Conservation (phyloP, 257 asterid species). For the Gardenia jasminoides region DNA sequence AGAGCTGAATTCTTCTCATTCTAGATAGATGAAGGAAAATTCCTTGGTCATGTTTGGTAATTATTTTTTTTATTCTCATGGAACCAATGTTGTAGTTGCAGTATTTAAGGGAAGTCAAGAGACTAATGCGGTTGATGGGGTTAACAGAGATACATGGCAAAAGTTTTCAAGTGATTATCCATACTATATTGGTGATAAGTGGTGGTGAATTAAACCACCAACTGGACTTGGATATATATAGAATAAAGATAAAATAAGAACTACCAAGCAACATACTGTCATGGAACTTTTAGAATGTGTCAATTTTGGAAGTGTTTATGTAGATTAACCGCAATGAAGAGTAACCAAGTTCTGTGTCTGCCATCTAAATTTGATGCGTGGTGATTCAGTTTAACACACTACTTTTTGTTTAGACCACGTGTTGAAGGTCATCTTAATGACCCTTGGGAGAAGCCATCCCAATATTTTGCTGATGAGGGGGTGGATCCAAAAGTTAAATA, state of each 20-base stretch:
- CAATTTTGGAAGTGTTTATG: neutral
- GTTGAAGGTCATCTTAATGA: neutral
- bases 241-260: neutral
- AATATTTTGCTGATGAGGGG: no score
- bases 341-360: neutral
- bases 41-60: no score
- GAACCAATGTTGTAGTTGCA: no score
- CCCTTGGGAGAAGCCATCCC: no score
- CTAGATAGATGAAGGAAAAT: no score
- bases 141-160: neutral
- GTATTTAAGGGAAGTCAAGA: neutral
- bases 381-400: neutral
- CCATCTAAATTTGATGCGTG: neutral
- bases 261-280: neutral
- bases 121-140: neutral
- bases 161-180: neutral
- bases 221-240: neutral
- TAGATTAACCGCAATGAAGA: neutral
- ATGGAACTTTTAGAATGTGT: neutral
- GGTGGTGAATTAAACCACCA: neutral
- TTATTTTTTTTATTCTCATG: no score
- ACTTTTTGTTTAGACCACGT: neutral
- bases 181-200: neutral
- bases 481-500: no score
- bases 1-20: no score